phyloP scores from a whole-genome alignment of 805 yeast genomes.

The Ogataea wickerhamii region DNA sequence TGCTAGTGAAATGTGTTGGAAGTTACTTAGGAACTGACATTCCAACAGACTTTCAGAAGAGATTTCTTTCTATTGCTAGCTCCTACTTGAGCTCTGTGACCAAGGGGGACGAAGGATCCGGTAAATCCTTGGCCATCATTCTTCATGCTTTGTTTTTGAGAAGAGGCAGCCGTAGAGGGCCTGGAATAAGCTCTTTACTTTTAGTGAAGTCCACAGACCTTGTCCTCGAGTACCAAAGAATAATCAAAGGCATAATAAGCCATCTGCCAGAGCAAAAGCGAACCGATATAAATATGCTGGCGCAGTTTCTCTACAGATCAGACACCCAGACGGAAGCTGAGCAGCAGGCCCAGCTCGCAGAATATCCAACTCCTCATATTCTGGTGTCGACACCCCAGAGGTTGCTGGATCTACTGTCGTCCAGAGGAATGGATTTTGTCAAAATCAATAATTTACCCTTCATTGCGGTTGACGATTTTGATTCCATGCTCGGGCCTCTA shows the following conservation, averaged over 20 bases:
- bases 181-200: slow-evolving; percentile 29
- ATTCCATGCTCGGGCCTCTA: slow-evolving; percentile 25
- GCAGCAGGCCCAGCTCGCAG: slow-evolving; percentile 24
- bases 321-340: slow-evolving; percentile 20
- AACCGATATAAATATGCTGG: slow-evolving; percentile 12
- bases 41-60: slow-evolving; percentile 31
- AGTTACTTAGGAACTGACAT: slow-evolving; percentile 12
- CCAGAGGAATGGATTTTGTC: slow-evolving; percentile 31
- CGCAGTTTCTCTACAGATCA: slow-evolving; percentile 32
- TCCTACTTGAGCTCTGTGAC: slow-evolving; percentile 30
- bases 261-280: slow-evolving; percentile 5
- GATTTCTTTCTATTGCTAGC: slow-evolving; percentile 25
- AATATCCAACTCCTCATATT: slow-evolving; percentile 28
- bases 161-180: slow-evolving; percentile 22
- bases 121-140: slow-evolving; percentile 27
- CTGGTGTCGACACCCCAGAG: slow-evolving; percentile 35
- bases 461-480: slow-evolving; percentile 35
- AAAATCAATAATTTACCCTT: slow-evolving; percentile 26
- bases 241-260: slow-evolving; percentile 11
- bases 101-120: slow-evolving; percentile 31
- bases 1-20: slow-evolving; percentile 16
- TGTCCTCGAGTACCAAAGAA: slow-evolving; percentile 23
- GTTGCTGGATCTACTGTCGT: slow-evolving; percentile 32
- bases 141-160: slow-evolving; percentile 25
- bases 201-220: slow-evolving; percentile 29